These are phyloP conservation scores for Apiospora pterosperma DNA, from an alignment of 2,329 filamentous ascomycete species.

Conservation along the genomic window DNA sequence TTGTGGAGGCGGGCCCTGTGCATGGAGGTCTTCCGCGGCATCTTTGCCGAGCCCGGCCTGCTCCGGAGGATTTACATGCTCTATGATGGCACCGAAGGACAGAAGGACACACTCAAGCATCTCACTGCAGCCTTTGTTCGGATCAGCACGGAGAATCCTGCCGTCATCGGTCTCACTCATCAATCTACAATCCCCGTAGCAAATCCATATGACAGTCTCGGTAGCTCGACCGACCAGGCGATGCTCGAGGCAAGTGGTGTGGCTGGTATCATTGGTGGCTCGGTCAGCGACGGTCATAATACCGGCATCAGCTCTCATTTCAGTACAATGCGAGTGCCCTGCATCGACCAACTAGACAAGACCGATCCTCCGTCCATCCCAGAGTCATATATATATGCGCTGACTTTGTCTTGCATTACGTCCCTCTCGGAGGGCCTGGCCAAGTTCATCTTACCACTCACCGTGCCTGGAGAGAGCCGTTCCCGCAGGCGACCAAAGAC, in stretches of 20 bases:
- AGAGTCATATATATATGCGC: conserved; percentile 89
- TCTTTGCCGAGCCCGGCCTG: conserved; percentile 78
- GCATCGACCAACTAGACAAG: conserved; percentile 94
- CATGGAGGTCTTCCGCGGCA: conserved; percentile 83
- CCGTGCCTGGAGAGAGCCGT: conserved; percentile 69
- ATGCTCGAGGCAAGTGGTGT: conserved; percentile 85
- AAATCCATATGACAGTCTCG: conserved; percentile 51
- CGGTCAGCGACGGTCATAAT: conserved; percentile 63
- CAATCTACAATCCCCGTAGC: conserved; percentile 80
- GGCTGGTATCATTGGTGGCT: conserved; percentile 78
- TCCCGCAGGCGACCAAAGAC: conserved; percentile 47
- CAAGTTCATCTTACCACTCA: conserved; percentile 88
- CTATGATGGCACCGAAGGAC: conserved; percentile 71
- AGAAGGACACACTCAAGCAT: conserved; percentile 75
- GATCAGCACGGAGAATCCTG: conserved; percentile 85
- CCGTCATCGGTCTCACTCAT: conserved; percentile 81
- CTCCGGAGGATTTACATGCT: conserved; percentile 76
- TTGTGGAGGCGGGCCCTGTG: conserved; percentile 86
- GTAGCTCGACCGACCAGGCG: conserved; percentile 71
- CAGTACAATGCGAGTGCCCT: conserved; percentile 83
- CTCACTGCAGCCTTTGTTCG: conserved; percentile 88
- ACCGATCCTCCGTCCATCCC: conserved; percentile 77
- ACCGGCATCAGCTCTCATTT: conserved; percentile 86
- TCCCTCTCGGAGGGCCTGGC: conserved; percentile 88
- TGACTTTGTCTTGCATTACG: conserved; percentile 85